Percentiles rank a stretch among this genome's conserved stretches.
These are phyloP conservation scores for Gamsiella multidivaricata DNA, from an alignment of 192 early-diverging fungal species.

Conservation along the genomic window DNA sequence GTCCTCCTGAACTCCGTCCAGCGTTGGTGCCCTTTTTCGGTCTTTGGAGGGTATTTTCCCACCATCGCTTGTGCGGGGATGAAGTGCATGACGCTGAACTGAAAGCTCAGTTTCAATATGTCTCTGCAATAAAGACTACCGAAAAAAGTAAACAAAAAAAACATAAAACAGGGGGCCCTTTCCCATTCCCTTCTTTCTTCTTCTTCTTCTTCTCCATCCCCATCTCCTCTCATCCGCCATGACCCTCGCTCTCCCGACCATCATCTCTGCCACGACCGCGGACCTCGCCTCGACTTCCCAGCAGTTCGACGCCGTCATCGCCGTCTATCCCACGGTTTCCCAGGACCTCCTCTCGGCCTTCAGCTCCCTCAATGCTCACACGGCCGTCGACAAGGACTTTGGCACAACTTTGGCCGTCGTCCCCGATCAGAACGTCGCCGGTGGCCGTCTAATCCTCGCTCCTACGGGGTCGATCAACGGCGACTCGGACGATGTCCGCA, in stretches of 20 bases:
- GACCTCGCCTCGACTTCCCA: conserved; percentile 22
- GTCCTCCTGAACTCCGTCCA: too few species aligned
- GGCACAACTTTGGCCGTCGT: conserved; percentile 51
- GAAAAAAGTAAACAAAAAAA: too few species aligned
- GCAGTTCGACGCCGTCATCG: conserved; percentile 44
- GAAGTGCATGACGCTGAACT: too few species aligned
- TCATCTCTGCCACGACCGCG: conserved; percentile 33
- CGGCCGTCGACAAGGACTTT: conserved; percentile 57
- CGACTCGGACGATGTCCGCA: conserved; percentile 87
- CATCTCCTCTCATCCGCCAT: not conserved
- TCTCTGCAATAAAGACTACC: too few species aligned
- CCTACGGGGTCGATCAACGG: conserved; percentile 78
- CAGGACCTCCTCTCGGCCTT: conserved; percentile 35
- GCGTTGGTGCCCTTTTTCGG: too few species aligned
- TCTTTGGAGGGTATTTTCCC: too few species aligned
- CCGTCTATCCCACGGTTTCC: conserved; percentile 38
- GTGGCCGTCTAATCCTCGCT: conserved; percentile 74
- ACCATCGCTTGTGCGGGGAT: too few species aligned
- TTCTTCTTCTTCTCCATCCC: not conserved
- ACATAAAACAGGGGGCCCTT: too few species aligned
- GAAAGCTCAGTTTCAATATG: too few species aligned
- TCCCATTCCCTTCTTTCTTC: conserved; percentile 10
- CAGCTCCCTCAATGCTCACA: conserved; percentile 21
- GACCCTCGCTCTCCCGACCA: conserved; percentile 37
- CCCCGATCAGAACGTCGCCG: conserved; percentile 62